Evolutionary conservation across 129 eudicot genomes (phyloP).

Genomic region (Ambrosia artemisiifolia): DNA sequence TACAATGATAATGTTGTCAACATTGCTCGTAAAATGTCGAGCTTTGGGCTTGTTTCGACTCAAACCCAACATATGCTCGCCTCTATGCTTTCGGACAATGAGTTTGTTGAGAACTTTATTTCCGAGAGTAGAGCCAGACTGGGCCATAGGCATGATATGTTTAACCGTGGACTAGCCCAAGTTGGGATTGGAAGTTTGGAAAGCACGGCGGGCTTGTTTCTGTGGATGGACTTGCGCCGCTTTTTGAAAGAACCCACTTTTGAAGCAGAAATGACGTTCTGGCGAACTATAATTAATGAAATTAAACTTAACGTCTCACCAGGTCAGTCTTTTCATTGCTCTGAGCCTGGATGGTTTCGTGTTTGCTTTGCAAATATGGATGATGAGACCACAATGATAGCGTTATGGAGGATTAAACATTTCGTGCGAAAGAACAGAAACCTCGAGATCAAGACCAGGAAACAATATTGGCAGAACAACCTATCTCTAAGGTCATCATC

Average conservation of each 20-base stretch:
- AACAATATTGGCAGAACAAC: slow-evolving; percentile 38
- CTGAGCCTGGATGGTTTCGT: slow-evolving; percentile 64
- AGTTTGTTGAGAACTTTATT: slow-evolving; percentile 39
- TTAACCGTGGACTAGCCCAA: slow-evolving; percentile 46
- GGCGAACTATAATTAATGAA: slow-evolving; percentile 42
- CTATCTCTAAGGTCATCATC: slow-evolving; percentile 33
- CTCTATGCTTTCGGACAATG: slow-evolving; percentile 47
- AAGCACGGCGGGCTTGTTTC: slow-evolving; percentile 52
- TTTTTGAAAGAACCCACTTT: slow-evolving; percentile 40
- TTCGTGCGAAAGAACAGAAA: slow-evolving; percentile 34
- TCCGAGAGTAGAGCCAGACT: slow-evolving; percentile 37
- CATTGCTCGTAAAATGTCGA: slow-evolving; percentile 59
- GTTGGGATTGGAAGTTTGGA: slow-evolving; percentile 44
- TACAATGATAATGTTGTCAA: slow-evolving; percentile 54
- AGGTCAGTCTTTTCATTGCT: slow-evolving; percentile 58
- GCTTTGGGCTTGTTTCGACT: slow-evolving; percentile 61
- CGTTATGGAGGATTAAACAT: slow-evolving; percentile 40
- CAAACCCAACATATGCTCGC: slow-evolving; percentile 57
- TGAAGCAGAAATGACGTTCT: slow-evolving; percentile 44
- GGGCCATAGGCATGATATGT: slow-evolving; percentile 36
- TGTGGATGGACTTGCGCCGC: slow-evolving; percentile 61
- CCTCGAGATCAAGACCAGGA: slow-evolving; percentile 32
- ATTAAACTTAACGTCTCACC: slow-evolving; percentile 60
- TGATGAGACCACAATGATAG: slow-evolving; percentile 47
- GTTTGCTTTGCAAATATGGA: slow-evolving; percentile 64